These are phyloP conservation scores for Aspergillus udagawae DNA, from an alignment of 2,329 filamentous ascomycete species.

Conservation along the genomic window DNA sequence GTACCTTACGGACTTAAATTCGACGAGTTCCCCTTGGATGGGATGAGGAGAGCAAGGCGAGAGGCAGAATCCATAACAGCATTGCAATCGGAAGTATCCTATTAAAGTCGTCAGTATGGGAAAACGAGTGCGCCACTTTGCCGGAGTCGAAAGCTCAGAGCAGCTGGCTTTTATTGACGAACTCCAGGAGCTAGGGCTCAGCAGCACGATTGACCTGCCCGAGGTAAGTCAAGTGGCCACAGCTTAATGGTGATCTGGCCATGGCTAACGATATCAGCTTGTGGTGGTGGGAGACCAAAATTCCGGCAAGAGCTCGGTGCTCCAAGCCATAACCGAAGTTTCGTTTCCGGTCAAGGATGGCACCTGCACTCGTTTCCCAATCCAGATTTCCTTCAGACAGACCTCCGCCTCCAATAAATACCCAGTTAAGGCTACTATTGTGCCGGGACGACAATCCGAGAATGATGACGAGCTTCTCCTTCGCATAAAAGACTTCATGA, in stretches of 20 bases:
- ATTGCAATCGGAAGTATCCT: too few relatives aligned
- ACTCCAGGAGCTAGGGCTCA: conserved; percentile 13
- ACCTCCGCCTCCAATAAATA: background rate
- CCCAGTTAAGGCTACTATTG: background rate
- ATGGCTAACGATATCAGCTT: background rate
- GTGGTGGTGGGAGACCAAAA: conserved; percentile 3
- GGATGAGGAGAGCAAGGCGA: too few relatives aligned
- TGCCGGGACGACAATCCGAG: background rate
- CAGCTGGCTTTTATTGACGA: conserved; percentile 17
- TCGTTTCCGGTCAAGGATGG: conserved; percentile 2
- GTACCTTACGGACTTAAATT: too few relatives aligned
- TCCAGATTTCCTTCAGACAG: conserved; percentile 6
- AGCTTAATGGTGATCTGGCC: too few relatives aligned
- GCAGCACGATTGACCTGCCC: conserved; percentile 13
- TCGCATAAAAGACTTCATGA: background rate
- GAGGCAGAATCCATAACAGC: too few relatives aligned
- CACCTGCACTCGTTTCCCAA: conserved; percentile 5
- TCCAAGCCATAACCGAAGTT: conserved; percentile 6
- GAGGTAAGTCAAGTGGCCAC: conserved; percentile 4
- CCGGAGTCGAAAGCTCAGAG: conserved; percentile 53
- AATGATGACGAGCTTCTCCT: background rate
- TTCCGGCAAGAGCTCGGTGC: conserved; percentile 10
- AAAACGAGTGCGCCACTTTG: conserved; percentile 11
- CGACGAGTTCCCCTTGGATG: too few relatives aligned
- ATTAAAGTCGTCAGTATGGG: too few relatives aligned